A percentile compares a stretch with the other conserved stretches of the same genome.
Evolutionary conservation across 2,329 filamentous ascomycete species (phyloP).

Genomic region (Taxawa tesnikishii): DNA sequence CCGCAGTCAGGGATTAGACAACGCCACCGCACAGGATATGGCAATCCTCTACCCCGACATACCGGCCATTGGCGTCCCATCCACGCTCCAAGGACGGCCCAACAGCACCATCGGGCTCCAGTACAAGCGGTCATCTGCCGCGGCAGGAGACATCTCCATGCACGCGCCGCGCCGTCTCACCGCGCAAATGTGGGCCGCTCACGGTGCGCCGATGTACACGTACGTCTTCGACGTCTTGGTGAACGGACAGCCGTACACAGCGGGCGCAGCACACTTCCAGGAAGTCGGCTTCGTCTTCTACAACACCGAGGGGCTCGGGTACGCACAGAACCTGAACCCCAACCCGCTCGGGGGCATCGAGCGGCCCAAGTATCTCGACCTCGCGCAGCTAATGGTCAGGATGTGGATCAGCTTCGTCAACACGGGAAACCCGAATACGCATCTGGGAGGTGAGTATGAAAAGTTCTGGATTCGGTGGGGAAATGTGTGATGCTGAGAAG

Average conservation of each 20-base stretch:
- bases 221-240: conserved; percentile 35
- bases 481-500: no score
- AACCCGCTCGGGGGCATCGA: conserved; percentile 12
- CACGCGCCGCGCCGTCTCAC: conserved; percentile 10
- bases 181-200: conserved; percentile 11
- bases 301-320: conserved; percentile 37
- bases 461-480: no score
- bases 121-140: conserved; percentile 12
- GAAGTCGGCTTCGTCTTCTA: conserved; percentile 44
- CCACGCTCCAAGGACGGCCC: conserved; percentile 11
- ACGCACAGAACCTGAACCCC: conserved; percentile 23
- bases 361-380: conserved; percentile 23
- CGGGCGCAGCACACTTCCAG: conserved; percentile 28
- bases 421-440: conserved; percentile 27
- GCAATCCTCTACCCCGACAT: conserved; percentile 18
- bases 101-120: conserved; percentile 10
- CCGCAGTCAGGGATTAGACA: conserved; percentile 11
- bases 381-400: conserved; percentile 36
- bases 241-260: conserved; percentile 14
- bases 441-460: conserved; percentile 12
- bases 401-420: conserved; percentile 42
- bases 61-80: conserved; percentile 14
- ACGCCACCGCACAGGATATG: conserved; percentile 22
- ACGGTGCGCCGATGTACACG: conserved; percentile 15
- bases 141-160: conserved; percentile 12